Base-by-base conservation (phyloP, 441 rosid species). In the Euphorbia celastroides region DNA sequence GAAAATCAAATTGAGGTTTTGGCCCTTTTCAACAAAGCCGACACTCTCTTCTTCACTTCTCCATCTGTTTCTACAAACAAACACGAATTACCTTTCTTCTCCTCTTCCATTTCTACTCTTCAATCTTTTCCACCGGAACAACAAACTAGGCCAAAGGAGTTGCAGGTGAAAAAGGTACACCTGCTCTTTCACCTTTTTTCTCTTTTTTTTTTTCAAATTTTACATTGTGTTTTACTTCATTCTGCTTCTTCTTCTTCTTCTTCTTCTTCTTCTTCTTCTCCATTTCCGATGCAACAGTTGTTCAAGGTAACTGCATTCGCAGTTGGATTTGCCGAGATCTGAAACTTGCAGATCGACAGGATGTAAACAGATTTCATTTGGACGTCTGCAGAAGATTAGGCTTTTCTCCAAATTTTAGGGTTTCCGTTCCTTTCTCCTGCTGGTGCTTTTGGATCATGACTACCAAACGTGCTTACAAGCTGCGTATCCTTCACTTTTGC, bases 401-500 rank as follows among this genome's bases (percentile, higher is more conserved):
- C 7, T 52, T 34, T 17, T 67, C 50, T 57, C 16, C 57, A 16
- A 17, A 63, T 62, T 19, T 66, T 66, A 63, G 69, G 61, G 60
- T 50, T 70, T 52, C 26, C 14, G 10, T 17, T 26, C 69, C 26
- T 25, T n/a, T 44, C 42, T 38, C 44, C 44, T 72, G 25, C 42
- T 60, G 31, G 14, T 48, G 12, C 41, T 28, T 62, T 62, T 52
- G 1, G 62, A 68, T 78, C 81, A 95, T 95, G 99, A 85, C 89
- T 77, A 92, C 99, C 76, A 95, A 92, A 77, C 98, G 99, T 72
- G 96, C 98, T 50, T 95, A 95, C 88, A 95, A 95, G 84, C 97
- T 95, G 64, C 99, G 99, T 95, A 95, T 95, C 99, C 98, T 87
- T 72, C 52, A 3, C 25, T 22, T 22, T 6, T 52, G 55, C 7